These are phyloP conservation scores for Tuber borchii DNA, from an alignment of 495 filamentous ascomycete genomes.

Conservation along the genomic window DNA sequence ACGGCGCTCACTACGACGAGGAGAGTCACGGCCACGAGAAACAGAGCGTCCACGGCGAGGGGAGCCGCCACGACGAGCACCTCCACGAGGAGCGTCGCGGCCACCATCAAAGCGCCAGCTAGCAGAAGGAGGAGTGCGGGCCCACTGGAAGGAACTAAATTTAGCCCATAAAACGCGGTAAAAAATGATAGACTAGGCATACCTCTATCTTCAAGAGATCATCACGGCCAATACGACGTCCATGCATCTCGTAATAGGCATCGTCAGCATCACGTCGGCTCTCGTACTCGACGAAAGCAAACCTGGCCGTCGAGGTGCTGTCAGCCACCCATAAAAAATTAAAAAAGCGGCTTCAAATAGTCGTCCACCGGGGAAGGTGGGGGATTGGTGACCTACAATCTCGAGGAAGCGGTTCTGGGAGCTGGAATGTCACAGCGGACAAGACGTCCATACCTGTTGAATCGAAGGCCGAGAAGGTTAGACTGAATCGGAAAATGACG, in stretches of 20 bases:
- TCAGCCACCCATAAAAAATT: slow-evolving; percentile 33
- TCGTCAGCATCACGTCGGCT: slow-evolving; percentile 98
- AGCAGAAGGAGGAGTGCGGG: slow-evolving; percentile 92
- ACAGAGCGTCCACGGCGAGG: slow-evolving; percentile 69
- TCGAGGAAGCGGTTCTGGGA: slow-evolving; percentile 80
- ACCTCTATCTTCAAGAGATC: slow-evolving; percentile 98
- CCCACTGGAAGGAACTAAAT: slow-evolving; percentile 61
- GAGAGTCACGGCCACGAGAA: slow-evolving; percentile 79
- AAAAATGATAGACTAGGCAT: slow-evolving; percentile 35
- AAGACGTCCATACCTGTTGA: slow-evolving; percentile 84
- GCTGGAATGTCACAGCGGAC: slow-evolving; percentile 99
- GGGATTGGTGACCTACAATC: slow-evolving; percentile 65
- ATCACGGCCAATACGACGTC: slow-evolving; percentile 94
- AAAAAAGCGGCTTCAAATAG: slow-evolving; percentile 28
- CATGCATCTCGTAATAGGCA: slow-evolving; percentile 99
- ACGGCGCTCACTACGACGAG: slow-evolving; percentile 82
- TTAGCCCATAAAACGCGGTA: slow-evolving; percentile 2
- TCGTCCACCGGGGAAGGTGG: slow-evolving; percentile 31
- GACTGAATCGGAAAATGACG: slow-evolving; percentile 21
- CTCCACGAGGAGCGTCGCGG: slow-evolving; percentile 61
- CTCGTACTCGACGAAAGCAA: slow-evolving; percentile 99
- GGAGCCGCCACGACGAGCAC: slow-evolving; percentile 59
- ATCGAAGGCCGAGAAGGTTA: slow-evolving; percentile 39
- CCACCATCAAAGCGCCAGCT: slow-evolving; percentile 97
- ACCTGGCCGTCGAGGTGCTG: slow-evolving; percentile 53